Conservation (phyloP, 106 monocot genomes). For the Cymbidium sinense region DNA sequence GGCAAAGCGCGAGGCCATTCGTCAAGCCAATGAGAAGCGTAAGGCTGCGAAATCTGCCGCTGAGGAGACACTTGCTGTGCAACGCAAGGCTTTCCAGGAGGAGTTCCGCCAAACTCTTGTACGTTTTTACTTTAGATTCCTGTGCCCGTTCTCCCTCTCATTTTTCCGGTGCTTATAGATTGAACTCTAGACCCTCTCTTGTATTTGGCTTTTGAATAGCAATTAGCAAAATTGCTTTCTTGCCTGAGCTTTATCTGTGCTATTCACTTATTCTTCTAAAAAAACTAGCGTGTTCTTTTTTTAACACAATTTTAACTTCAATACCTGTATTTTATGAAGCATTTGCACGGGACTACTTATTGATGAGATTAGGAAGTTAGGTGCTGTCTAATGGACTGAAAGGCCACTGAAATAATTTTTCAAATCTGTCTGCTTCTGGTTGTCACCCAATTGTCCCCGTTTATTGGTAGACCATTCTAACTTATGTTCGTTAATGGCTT, state of each 20-base stretch:
- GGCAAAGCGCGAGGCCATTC: slow-evolving; percentile 58
- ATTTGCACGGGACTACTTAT: not conserved
- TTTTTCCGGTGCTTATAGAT: not conserved
- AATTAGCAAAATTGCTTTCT: not conserved
- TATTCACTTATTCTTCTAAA: not conserved
- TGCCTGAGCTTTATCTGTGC: not conserved
- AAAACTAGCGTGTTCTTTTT: not conserved
- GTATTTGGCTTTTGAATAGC: not conserved
- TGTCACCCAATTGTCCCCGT: no score
- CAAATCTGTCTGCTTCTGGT: no score
- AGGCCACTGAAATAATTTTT: not conserved
- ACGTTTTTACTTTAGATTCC: not conserved
- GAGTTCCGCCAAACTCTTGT: slow-evolving; percentile 79
- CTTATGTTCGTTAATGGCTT: not conserved
- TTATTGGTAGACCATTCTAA: not conserved
- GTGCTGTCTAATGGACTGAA: no score
- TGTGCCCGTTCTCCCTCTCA: not conserved
- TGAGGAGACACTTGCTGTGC: slow-evolving; percentile 56
- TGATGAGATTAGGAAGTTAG: no score
- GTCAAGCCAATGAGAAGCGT: slow-evolving; percentile 59
- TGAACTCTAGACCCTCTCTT: not conserved
- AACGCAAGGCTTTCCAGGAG: slow-evolving; percentile 57
- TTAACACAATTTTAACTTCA: not conserved
- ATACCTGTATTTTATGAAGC: not conserved
- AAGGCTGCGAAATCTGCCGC: slow-evolving; percentile 74